Evolutionary conservation across 371 early-diverging fungal genomes (phyloP).

Genomic region (Mucor lusitanicus): DNA sequence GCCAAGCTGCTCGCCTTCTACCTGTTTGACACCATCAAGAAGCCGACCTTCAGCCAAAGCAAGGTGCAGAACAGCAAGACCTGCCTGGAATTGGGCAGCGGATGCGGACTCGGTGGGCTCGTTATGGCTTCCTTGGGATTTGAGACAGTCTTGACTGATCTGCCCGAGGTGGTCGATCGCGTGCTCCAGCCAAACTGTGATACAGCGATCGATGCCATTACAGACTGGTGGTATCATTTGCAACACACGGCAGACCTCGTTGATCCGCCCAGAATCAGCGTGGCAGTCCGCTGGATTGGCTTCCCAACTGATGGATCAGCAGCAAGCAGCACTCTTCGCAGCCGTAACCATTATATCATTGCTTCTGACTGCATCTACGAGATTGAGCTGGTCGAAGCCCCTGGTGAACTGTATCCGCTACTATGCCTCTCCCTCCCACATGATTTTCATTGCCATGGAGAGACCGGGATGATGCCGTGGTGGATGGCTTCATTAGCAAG

Average conservation of each 20-base stretch:
- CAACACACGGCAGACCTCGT: constrained; percentile 13
- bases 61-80: constrained; percentile 20
- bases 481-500: constrained; percentile 35
- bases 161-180: constrained; percentile 29
- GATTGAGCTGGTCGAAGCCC: constrained; percentile 30
- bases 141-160: constrained; percentile 36
- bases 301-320: constrained; percentile 13
- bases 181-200: constrained; percentile 25
- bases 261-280: constrained; percentile 17
- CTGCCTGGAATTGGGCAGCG: constrained; percentile 44
- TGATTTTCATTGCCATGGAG: constrained; percentile 33
- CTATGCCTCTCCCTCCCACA: constrained; percentile 18
- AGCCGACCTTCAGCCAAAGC: constrained; percentile 15
- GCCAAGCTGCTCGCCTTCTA: constrained; percentile 36
- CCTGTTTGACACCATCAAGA: constrained; percentile 30
- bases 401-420: constrained; percentile 22
- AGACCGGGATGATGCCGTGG: constrained; percentile 37
- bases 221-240: constrained; percentile 33
- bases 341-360: constrained; percentile 38
- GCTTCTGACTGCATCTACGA: constrained; percentile 47
- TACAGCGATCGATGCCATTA: constrained; percentile 20
- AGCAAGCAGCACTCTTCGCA: constrained; percentile 13
- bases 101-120: constrained; percentile 41
- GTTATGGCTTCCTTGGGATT: constrained; percentile 39
- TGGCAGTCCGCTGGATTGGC: constrained; percentile 38